Evolutionary conservation across 2,329 filamentous ascomycete genomes (phyloP).

Genomic region (Elsinoe fawcettii): DNA sequence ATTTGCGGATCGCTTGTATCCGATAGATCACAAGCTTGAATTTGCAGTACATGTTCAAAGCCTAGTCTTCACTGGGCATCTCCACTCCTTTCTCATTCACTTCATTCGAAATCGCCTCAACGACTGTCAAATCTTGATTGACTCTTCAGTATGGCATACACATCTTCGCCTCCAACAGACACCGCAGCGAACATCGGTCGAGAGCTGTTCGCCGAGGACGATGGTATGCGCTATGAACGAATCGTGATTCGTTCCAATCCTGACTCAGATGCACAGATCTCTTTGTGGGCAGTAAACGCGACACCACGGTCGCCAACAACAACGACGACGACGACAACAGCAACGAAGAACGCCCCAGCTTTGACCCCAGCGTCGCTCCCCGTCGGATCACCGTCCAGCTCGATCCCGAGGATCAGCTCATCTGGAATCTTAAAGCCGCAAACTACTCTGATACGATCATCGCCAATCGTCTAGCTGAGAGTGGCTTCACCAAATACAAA

Average conservation of each 20-base stretch:
- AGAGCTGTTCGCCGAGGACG: background rate
- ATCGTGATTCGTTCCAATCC: background rate
- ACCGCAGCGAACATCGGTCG: no score
- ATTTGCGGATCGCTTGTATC: background rate
- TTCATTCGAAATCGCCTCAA: background rate
- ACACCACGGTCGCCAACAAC: background rate
- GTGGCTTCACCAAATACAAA: constrained; percentile 38
- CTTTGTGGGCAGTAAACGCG: background rate
- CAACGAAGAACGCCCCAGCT: background rate
- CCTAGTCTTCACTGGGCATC: background rate
- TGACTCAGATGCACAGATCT: background rate
- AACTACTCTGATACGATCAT: constrained; percentile 40
- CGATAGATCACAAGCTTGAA: background rate
- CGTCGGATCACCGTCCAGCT: constrained; percentile 29
- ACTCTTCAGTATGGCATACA: background rate
- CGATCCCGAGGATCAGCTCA: constrained; percentile 42
- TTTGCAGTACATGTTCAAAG: background rate
- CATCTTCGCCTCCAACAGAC: background rate
- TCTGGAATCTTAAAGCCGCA: constrained; percentile 36
- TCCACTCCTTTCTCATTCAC: background rate
- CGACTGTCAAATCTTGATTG: no score
- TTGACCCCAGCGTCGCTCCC: background rate
- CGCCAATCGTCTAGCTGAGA: constrained; percentile 33
- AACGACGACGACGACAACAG: background rate
- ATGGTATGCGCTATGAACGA: background rate